Conservation (phyloP, 2,329 filamentous ascomycete species). For the Fusarium hainanense region DNA sequence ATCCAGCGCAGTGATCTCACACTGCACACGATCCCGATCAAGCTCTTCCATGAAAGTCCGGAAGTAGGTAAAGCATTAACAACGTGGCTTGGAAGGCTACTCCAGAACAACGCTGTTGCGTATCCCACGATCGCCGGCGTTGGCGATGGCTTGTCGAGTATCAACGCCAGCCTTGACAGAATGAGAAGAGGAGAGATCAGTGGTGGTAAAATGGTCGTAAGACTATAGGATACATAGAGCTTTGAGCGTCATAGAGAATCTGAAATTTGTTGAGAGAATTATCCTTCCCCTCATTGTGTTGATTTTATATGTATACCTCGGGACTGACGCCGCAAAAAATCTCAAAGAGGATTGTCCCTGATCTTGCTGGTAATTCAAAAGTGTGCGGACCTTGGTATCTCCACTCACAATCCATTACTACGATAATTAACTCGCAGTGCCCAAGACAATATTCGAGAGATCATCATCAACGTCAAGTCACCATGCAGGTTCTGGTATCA, state of each 20-base stretch:
- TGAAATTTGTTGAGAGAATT: not conserved
- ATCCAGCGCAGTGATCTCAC: constrained; percentile 56
- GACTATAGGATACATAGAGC: not conserved
- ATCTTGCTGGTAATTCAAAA: no score
- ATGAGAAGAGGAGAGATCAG: constrained; percentile 74
- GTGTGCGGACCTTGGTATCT: no score
- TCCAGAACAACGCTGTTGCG: constrained; percentile 63
- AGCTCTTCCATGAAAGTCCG: constrained; percentile 77
- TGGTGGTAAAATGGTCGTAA: constrained; percentile 72
- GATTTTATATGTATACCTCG: no score
- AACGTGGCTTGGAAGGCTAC: constrained; percentile 74
- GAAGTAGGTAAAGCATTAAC: constrained; percentile 71
- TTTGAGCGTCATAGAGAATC: no score
- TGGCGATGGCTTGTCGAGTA: constrained; percentile 70
- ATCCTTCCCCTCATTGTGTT: no score
- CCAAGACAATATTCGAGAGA: not conserved
- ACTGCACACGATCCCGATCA: constrained; percentile 77
- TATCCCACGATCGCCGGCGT: constrained; percentile 74
- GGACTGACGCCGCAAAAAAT: no score
- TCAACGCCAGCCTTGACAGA: constrained; percentile 75
- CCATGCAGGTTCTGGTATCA: no score
- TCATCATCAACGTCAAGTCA: no score
- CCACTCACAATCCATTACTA: no score
- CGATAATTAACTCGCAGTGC: not conserved
- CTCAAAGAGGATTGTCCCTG: no score